These are phyloP conservation scores for Silene conica DNA, from an alignment of 148 eudicot species.

Conservation along the genomic window DNA sequence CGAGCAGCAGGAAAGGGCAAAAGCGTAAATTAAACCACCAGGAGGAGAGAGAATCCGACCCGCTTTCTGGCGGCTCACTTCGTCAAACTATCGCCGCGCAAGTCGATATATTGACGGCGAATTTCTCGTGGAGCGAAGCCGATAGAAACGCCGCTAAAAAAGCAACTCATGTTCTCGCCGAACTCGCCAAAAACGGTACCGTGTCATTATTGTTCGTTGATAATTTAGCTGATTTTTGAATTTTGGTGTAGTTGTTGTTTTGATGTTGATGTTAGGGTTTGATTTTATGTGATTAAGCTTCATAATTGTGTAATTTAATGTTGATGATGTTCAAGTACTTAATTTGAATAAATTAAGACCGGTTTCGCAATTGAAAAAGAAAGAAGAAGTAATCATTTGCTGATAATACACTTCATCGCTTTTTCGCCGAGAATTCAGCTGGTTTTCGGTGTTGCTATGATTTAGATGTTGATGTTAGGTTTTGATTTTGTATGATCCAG, in stretches of 20 bases:
- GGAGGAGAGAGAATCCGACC: constrained; percentile 20
- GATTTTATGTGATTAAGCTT: not conserved
- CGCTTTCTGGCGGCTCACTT: constrained; percentile 21
- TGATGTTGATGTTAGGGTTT: not conserved
- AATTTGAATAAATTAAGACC: not conserved
- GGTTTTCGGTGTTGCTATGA: not conserved
- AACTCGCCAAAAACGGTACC: constrained; percentile 73
- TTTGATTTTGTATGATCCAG: constrained; percentile 5
- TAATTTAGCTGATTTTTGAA: not conserved
- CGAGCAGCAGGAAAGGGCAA: constrained; percentile 45
- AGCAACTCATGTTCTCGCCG: constrained; percentile 51
- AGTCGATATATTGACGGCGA: constrained; percentile 27
- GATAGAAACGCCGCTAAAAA: constrained; percentile 44
- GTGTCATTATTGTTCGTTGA: not conserved
- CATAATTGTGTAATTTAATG: not conserved
- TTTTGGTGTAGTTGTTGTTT: not conserved
- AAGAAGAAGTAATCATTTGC: not conserved
- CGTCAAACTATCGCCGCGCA: constrained; percentile 33
- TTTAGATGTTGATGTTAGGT: not conserved
- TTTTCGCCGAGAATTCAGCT: not conserved
- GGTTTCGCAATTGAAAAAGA: not conserved
- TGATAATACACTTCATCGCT: not conserved
- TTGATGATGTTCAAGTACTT: not conserved
- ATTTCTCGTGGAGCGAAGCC: constrained; percentile 40
- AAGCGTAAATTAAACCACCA: constrained; percentile 46